Evolutionary conservation across 2,329 filamentous ascomycete species (phyloP), one percentile per base, ranked within the genome.

Genomic region (Talaromyces sp.): DNA sequence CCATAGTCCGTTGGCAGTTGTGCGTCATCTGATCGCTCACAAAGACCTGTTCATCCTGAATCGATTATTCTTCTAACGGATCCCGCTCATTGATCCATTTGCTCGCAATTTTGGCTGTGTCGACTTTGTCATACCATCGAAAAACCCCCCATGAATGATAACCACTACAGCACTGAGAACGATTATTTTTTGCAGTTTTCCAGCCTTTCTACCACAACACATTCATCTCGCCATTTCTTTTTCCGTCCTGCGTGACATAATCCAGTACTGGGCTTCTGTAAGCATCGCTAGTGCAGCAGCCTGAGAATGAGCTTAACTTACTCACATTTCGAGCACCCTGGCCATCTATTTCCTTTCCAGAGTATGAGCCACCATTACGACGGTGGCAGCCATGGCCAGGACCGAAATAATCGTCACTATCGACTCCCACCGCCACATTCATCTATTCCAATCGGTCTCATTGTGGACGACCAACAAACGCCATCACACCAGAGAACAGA

Each of bases 371-470:
- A 70, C 56, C 65, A 72, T 52, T 72, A 73, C 67, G 71, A 69
- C 58, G 68, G 71, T 57, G 65, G 72, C 66, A 70, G 72, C 50
- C 67, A 56, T 67, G 56, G 70, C 69, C 73, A 75, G 72, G 77
- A 76, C 67, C 69, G 71, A 54, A 73, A 68, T 69, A 71, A 72
- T 61, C 72, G 67, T 64, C 75, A 74, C 59, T 80, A 79, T 68
- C 76, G 77, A 66, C 78, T 80, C 62, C 78, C 78, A 63, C 78
- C 75, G 37, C 78, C 78, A 61, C 75, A 73, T 43, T 68, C 73
- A 57, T 72, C 73, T 6, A 69, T 68, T 25, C 72, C 73, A 58
- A 67, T 78, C 62, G 74, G 64, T 9, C 31, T 66, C 17, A 35
- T 49, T 22, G 61, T 54, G n/a, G 59, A 59, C 50, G 35, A 59